phyloP scores from a whole-genome alignment of 805 yeast genomes.

The Maudiozyma serrabonitensis region DNA sequence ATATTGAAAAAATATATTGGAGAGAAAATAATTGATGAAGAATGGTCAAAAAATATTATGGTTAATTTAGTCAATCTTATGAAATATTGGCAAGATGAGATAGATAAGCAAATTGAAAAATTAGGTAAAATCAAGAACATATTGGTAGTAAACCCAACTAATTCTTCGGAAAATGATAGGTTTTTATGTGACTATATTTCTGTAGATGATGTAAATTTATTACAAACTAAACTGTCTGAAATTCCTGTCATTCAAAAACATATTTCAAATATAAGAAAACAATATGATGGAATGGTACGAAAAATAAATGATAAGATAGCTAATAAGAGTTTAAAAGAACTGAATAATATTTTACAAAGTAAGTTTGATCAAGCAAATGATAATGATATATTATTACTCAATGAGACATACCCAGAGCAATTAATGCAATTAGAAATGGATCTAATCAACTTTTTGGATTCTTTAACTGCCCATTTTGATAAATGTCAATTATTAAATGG shows the following conservation, averaged over 20 bases:
- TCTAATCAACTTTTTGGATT: conserved; percentile 56
- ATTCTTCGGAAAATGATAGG: background rate
- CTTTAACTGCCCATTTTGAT: conserved; percentile 76
- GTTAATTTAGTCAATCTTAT: conserved; percentile 17
- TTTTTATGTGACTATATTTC: conserved; percentile 41
- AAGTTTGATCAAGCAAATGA: conserved; percentile 17
- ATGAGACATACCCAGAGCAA: conserved; percentile 16
- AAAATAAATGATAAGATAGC: conserved; percentile 21
- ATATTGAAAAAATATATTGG: conserved; percentile 24
- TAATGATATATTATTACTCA: conserved; percentile 12
- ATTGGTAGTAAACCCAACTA: conserved; percentile 8
- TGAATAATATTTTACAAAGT: conserved; percentile 13
- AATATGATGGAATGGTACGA: conserved; percentile 23
- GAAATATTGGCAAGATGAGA: conserved; percentile 24
- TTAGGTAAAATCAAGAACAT: conserved; percentile 33
- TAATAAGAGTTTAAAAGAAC: conserved; percentile 14
- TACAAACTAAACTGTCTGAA: conserved; percentile 26
- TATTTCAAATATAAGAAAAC: conserved; percentile 23
- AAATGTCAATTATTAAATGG: conserved; percentile 43
- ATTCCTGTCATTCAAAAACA: conserved; percentile 24
- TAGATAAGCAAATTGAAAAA: conserved; percentile 26
- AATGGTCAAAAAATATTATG: conserved; percentile 17
- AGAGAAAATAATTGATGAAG: conserved; percentile 17
- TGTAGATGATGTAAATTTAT: conserved; percentile 25
- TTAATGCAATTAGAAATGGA: conserved; percentile 41